Percentiles rank a stretch among this genome's conserved stretches.
These are phyloP conservation scores for Mesembryanthemum crystallinum DNA, from an alignment of 148 eudicot genomes.

Conservation along the genomic window DNA sequence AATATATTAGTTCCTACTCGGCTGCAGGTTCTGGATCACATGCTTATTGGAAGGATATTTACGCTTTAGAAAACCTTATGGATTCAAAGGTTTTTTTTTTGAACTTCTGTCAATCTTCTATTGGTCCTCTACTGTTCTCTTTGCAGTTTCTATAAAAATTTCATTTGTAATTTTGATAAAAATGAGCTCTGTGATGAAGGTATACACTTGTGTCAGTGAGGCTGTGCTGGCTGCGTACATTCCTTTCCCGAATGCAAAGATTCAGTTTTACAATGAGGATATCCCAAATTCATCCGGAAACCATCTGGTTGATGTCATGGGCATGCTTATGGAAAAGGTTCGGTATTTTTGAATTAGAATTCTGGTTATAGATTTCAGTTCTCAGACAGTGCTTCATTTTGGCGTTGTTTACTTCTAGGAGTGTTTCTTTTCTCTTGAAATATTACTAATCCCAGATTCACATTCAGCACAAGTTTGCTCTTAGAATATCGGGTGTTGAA, in stretches of 20 bases:
- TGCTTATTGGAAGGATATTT: constrained; percentile 60
- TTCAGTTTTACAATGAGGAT: constrained; percentile 46
- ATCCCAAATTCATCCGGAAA: constrained; percentile 24
- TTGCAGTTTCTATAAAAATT: not conserved
- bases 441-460: constrained; percentile 17
- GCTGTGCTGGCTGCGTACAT: constrained; percentile 51
- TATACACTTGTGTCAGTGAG: constrained; percentile 69
- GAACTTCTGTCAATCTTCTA: not conserved
- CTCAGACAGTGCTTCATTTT: not conserved
- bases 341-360: not conserved
- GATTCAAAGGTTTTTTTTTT: constrained; percentile 36
- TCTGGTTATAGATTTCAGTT: not conserved
- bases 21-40: constrained; percentile 43
- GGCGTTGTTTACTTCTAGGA: not conserved
- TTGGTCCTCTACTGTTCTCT: not conserved
- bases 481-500: constrained; percentile 27
- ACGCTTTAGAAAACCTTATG: constrained; percentile 70
- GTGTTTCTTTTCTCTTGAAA: not conserved
- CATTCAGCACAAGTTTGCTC: constrained; percentile 44
- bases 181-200: constrained; percentile 42
- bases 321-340: constrained; percentile 47
- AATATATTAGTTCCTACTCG: constrained; percentile 3
- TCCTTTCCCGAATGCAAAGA: constrained; percentile 52
- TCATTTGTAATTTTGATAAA: not conserved
- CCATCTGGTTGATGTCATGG: constrained; percentile 29